phyloP scores from a whole-genome alignment of 2,329 filamentous ascomycete species.

The Fusarium burgessii region DNA sequence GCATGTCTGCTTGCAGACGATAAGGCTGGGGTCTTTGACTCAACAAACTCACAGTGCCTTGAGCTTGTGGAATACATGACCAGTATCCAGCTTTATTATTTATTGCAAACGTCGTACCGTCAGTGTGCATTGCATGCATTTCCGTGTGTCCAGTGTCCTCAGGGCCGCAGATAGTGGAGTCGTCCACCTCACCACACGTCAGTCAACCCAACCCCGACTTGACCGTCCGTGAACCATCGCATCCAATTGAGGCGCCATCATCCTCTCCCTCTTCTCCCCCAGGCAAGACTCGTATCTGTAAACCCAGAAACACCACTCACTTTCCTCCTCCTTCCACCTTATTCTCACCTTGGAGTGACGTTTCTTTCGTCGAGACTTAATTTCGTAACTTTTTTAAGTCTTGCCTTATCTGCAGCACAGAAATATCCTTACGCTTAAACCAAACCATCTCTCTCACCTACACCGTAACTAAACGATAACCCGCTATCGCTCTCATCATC shows the following conservation, averaged over 20 bases:
- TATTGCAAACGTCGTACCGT: slow-evolving; percentile 26
- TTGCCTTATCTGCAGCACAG: slow-evolving; percentile 9
- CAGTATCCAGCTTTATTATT: slow-evolving; percentile 13
- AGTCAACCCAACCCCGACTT: slow-evolving; percentile 19
- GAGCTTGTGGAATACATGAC: slow-evolving; percentile 12
- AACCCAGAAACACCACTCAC: slow-evolving; percentile 36
- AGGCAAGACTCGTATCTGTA: slow-evolving; percentile 26
- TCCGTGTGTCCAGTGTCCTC: slow-evolving; percentile 22
- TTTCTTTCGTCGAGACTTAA: slow-evolving; percentile 26
- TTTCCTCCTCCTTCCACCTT: slow-evolving; percentile 18
- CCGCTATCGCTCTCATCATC: slow-evolving; percentile 31
- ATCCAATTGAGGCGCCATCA: slow-evolving; percentile 30
- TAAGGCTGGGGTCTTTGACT: slow-evolving; percentile 20
- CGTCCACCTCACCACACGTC: slow-evolving; percentile 40
- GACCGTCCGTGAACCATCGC: slow-evolving; percentile 31
- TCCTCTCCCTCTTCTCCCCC: slow-evolving; percentile 30
- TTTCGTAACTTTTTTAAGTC: slow-evolving; percentile 3
- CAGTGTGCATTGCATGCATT: neutral
- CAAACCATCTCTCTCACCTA: slow-evolving; percentile 1
- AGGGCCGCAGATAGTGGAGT: slow-evolving; percentile 32
- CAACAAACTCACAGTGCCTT: slow-evolving; percentile 19
- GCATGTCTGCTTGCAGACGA: slow-evolving; percentile 29
- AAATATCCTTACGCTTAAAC: neutral
- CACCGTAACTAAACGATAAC: slow-evolving; percentile 32
- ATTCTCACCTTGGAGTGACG: slow-evolving; percentile 6